Evolutionary conservation across 1,284 basidiomycete genomes (phyloP).

Genomic region (Naganishia cerealis): DNA sequence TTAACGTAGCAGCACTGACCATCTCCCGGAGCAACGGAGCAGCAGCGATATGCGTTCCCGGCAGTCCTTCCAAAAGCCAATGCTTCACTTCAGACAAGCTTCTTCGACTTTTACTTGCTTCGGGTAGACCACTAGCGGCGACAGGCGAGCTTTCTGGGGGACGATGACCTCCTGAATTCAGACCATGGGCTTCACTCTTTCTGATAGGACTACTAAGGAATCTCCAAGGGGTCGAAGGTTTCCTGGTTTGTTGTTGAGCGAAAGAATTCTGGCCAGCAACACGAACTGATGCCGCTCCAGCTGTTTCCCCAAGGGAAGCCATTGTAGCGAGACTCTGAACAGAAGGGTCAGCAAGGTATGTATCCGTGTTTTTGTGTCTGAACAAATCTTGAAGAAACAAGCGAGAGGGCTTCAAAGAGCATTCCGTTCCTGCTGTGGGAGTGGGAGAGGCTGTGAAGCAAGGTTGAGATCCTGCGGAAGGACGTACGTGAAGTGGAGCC

Average conservation of each 20-base stretch:
- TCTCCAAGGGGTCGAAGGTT: conserved; percentile 13
- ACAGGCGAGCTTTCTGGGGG: not conserved
- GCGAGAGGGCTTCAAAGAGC: not conserved
- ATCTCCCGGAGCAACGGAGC: not conserved
- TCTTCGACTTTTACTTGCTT: not conserved
- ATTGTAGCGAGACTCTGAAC: conserved; percentile 6
- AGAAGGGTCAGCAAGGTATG: conserved; percentile 8
- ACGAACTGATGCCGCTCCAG: not conserved
- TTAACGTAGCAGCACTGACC: not conserved
- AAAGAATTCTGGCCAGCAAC: not conserved
- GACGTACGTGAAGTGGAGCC: not conserved
- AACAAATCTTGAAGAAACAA: conserved; percentile 6
- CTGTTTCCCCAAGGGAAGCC: not conserved
- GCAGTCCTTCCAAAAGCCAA: conserved; percentile 14
- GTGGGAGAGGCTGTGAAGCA: not conserved
- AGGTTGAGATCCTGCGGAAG: not conserved
- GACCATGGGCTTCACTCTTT: conserved; percentile 4
- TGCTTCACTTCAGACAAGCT: conserved; percentile 1
- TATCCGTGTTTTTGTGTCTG: conserved; percentile 9
- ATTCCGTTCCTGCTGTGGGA: not conserved
- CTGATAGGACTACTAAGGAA: conserved; percentile 24
- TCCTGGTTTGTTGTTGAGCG: not conserved
- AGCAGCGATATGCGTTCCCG: not conserved
- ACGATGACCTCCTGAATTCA: not conserved
- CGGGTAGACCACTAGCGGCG: not conserved